phyloP scores from a whole-genome alignment of 306 rosid species.

The Cucurbita argyrosperma region DNA sequence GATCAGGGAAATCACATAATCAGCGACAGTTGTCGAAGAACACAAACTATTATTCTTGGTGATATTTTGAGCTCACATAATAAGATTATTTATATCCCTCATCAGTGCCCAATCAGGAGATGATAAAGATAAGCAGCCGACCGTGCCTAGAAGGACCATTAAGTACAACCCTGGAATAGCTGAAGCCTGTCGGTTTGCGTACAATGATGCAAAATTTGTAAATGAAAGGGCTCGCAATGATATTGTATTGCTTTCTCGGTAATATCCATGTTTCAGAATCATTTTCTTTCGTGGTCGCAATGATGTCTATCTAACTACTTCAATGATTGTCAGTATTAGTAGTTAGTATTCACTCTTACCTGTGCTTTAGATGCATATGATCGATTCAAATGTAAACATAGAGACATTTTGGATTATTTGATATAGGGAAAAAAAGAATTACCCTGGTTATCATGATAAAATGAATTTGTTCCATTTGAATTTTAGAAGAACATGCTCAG shows the following conservation, averaged over 20 bases:
- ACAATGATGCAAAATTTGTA: slow-evolving; percentile 62
- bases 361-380: not conserved
- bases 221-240: slow-evolving; percentile 70
- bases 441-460: not conserved
- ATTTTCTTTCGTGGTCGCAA: not conserved
- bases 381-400: not conserved
- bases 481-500: not conserved
- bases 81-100: slow-evolving; percentile 11
- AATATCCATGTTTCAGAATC: slow-evolving; percentile 10
- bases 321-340: not conserved
- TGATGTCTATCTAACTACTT: not conserved
- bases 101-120: slow-evolving; percentile 37
- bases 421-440: not conserved
- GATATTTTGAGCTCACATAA: not conserved
- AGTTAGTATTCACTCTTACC: not conserved
- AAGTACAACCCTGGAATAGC: slow-evolving; percentile 38
- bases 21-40: not conserved
- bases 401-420: not conserved
- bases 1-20: not conserved
- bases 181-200: slow-evolving; percentile 60
- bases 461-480: not conserved
- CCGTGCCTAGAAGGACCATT: slow-evolving; percentile 9
- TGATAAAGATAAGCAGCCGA: slow-evolving; percentile 23
- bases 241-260: slow-evolving; percentile 74
- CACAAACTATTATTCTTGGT: not conserved